Base-by-base conservation (phyloP, 2,329 filamentous ascomycete species). In the Beauveria caledonica region DNA sequence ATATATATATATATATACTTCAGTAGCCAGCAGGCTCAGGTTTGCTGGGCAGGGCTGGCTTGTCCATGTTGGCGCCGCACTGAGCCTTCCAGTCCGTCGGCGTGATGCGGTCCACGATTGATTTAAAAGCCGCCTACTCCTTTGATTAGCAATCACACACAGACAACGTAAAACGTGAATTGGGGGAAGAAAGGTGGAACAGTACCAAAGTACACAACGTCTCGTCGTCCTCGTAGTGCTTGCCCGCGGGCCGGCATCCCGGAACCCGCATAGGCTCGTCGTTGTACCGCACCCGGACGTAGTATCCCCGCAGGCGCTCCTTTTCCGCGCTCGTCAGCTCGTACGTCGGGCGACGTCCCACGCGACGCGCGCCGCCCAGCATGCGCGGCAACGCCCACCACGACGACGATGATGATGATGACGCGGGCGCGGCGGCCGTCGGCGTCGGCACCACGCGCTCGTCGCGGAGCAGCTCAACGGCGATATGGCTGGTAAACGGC, bases 241-340 rank as follows among this genome's bases (percentile, higher is more conserved):
- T 95, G 7, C 91, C 90, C 0, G 79, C 74, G 10, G 80, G 74
- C 65, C 82, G 85, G 73, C 94, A 99, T 3, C 90, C 92, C 0
- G 93, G 93, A 19, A 99, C 80, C 15, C 81, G 84, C 69, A 97
- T 84, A 3, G 91, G 83, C 58, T 82, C 80, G 71, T 97, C 94
- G 68, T 99, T 99, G 74, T 96, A 99, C 55, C 92, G 84, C 61
- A 99, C 73, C 19, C 94, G 86, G 15, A 99, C 93, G 73, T 89
- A 99, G 77, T 95, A 92, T 2, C 85, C 87, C 27, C 88, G 78
- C 11, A 95, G 73, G 59, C 78, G 80, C 17, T 78, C 73, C 66
- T 80, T 84, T 66, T 92, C 84, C 1, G 74, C 69, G 0, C 78
- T 73, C 0, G 77, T 79, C 60, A 94, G 76, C 13, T 84, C 77